Base-by-base conservation (phyloP, 345 rosid species). In the Brassica carinata region DNA sequence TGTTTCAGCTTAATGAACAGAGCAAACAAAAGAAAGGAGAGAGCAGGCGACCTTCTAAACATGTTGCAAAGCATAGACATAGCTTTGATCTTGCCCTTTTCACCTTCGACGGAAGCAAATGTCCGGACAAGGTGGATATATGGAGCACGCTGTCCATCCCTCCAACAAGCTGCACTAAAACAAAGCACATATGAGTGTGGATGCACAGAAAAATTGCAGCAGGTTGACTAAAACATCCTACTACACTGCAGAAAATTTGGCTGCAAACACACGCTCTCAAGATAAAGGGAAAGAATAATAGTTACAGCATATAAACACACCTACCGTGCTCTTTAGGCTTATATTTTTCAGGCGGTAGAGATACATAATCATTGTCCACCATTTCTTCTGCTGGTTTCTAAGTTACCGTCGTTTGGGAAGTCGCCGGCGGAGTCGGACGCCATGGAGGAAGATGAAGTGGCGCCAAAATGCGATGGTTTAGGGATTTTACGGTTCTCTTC, bases 11-110 rank as follows among this genome's bases (percentile, higher is more conserved):
- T 62, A 48, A 7, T 69, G 8, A 69, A 34, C 34, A 74, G 14
- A 74, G 15, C 34, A 26, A 58, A 57, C 4, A 0, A 18, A 69
- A 48, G 0, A 19, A 58, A n/a, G n/a, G n/a, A n/a, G 45, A 61
- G 13, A 62, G 48, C 29, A 33, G 66, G 26, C 33, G 53, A 91
- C 98, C 98, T 92, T 87, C 98, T 88, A 84, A 94, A 92, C 98
- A 94, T 94, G 83, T 92, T 94, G 88, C 98, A 90, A 72, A 94
- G 84, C 90, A 91, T 90, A 65, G 92, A 87, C 78, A 87, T 89
- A 83, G 94, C 95, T 86, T 89, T 94, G 73, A 88, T 91, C 89
- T 87, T 94, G 45, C 98, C 97, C 34, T 84, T n/a, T 94, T 94
- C 95, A 82, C 85, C 83, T 79, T 89, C 96, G 72, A 91, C 91